These are phyloP conservation scores for Grigorovia transvaalensis DNA, from an alignment of 805 yeast genomes.

Conservation along the genomic window DNA sequence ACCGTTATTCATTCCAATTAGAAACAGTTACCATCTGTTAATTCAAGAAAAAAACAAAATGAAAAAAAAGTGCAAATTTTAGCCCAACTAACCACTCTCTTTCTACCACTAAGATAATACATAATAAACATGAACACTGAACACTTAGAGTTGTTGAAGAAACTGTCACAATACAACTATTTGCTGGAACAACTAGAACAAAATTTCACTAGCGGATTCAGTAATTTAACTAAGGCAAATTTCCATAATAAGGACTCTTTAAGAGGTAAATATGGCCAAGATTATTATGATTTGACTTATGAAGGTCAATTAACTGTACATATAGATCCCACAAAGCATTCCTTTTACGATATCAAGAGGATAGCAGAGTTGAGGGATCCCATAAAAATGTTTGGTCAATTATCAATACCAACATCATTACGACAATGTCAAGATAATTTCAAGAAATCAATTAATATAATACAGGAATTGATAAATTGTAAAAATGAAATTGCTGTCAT, in stretches of 20 bases:
- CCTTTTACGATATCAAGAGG: neutral
- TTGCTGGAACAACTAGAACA: conserved; percentile 22
- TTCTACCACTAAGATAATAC: neutral
- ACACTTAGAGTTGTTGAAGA: conserved; percentile 10
- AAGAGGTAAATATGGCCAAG: conserved; percentile 25
- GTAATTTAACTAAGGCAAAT: conserved; percentile 23
- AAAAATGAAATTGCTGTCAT: conserved; percentile 8
- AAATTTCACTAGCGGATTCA: conserved; percentile 17
- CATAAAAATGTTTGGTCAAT: conserved; percentile 23
- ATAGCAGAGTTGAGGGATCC: conserved; percentile 15
- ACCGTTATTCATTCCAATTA: no score
- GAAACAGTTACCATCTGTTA: no score
- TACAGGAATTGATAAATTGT: conserved; percentile 17
- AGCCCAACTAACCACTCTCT: neutral
- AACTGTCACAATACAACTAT: conserved; percentile 17
- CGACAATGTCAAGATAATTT: conserved; percentile 21
- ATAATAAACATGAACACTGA: neutral
- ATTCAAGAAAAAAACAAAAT: no score
- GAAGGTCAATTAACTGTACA: conserved; percentile 15
- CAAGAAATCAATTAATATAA: conserved; percentile 15
- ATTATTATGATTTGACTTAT: conserved; percentile 25
- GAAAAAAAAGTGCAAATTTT: no score
- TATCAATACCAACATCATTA: conserved; percentile 19
- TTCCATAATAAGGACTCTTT: conserved; percentile 25
- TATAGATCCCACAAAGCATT: neutral